phyloP scores from a whole-genome alignment of 495 filamentous ascomycete species.

The Neurospora sp. region DNA sequence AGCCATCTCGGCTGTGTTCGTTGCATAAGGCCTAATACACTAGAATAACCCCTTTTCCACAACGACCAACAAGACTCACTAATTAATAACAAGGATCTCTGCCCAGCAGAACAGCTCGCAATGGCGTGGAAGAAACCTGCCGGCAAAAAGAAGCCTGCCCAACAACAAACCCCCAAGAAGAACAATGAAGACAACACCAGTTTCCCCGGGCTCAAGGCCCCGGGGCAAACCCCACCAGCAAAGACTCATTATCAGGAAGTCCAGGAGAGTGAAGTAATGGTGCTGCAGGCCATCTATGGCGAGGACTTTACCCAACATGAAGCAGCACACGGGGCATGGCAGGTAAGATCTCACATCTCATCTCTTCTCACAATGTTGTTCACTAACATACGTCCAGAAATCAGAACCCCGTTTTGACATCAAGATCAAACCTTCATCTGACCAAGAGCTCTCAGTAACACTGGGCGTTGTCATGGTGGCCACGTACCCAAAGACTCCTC shows the following conservation, averaged over 20 bases:
- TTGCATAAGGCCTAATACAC: background rate
- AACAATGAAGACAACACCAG: slow-evolving; percentile 26
- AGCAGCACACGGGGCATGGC: slow-evolving; percentile 71
- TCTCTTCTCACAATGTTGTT: background rate
- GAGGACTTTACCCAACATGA: slow-evolving; percentile 78
- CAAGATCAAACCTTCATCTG: slow-evolving; percentile 58
- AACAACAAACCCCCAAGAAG: slow-evolving; percentile 19
- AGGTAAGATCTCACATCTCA: slow-evolving; percentile 39
- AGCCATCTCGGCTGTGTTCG: slow-evolving; percentile 19
- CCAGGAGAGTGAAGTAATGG: slow-evolving; percentile 82
- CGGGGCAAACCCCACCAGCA: slow-evolving; percentile 21
- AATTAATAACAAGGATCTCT: background rate
- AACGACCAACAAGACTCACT: background rate
- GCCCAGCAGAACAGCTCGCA: slow-evolving; percentile 8
- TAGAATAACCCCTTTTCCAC: background rate
- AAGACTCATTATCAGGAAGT: slow-evolving; percentile 69
- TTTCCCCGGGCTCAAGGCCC: slow-evolving; percentile 31
- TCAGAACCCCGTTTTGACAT: slow-evolving; percentile 75
- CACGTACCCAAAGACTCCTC: slow-evolving; percentile 85
- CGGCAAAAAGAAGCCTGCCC: slow-evolving; percentile 29
- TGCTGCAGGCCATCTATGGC: slow-evolving; percentile 79
- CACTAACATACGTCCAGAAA: slow-evolving; percentile 41
- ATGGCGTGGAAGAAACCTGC: slow-evolving; percentile 38
- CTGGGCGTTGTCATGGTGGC: slow-evolving; percentile 68
- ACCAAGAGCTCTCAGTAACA: slow-evolving; percentile 53